Conservation (phyloP, 2,329 filamentous ascomycete species). For the Talaromyces funiculosus region DNA sequence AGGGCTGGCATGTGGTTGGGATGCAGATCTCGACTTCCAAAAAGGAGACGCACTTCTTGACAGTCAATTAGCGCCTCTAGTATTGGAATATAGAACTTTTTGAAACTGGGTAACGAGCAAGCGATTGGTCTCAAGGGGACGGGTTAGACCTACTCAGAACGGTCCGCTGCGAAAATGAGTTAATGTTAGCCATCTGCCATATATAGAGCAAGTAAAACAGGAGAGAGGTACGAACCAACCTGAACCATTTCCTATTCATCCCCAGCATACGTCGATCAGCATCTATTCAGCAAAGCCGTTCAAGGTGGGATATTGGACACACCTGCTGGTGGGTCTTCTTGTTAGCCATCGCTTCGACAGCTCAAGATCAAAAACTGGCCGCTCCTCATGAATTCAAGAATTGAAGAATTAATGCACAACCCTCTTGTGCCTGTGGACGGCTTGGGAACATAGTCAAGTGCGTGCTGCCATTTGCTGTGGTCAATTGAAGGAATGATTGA, state of each 20-base stretch:
- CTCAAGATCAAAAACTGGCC: constrained; percentile 10
- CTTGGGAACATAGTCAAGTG: not conserved
- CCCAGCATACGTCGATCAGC: constrained; percentile 10
- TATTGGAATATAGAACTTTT: not conserved
- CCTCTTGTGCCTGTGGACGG: not conserved
- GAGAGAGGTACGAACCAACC: constrained; percentile 70
- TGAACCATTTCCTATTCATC: constrained; percentile 90
- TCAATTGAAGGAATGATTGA: not conserved
- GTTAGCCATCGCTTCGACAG: constrained; percentile 27
- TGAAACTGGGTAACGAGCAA: not conserved
- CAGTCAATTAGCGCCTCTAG: constrained; percentile 17
- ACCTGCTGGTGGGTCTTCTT: constrained; percentile 66
- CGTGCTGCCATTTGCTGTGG: not conserved
- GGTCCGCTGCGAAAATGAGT: constrained; percentile 26
- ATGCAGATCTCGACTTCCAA: constrained; percentile 62
- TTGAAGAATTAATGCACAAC: constrained; percentile 17
- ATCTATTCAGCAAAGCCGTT: not conserved
- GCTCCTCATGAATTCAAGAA: constrained; percentile 12
- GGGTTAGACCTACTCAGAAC: constrained; percentile 31
- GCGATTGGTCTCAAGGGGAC: not conserved
- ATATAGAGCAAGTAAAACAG: constrained; percentile 13
- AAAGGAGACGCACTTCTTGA: constrained; percentile 73
- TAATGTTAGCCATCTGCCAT: constrained; percentile 21
- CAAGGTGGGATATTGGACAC: constrained; percentile 27
- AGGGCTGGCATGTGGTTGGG: constrained; percentile 50